A percentile compares a stretch with the other conserved stretches of the same genome.
These are phyloP conservation scores for Silene uniflora DNA, from an alignment of 148 eudicot species.

Conservation along the genomic window DNA sequence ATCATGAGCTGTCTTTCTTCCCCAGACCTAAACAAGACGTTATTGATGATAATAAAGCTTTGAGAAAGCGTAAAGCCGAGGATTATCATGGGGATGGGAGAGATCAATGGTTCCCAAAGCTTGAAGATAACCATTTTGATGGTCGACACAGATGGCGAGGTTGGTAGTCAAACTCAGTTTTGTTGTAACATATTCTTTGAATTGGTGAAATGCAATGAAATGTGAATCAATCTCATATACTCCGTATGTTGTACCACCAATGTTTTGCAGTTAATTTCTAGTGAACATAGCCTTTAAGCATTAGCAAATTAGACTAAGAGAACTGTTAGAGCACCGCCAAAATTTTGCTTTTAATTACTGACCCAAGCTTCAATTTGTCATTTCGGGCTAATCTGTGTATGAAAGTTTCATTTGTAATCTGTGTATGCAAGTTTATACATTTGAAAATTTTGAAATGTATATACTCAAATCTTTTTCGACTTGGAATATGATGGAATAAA, in stretches of 20 bases:
- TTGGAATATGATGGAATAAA: too few species aligned
- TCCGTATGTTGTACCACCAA: not conserved
- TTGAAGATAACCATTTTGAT: conserved; percentile 35
- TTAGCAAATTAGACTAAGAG: too few species aligned
- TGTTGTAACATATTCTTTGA: conserved; percentile 40
- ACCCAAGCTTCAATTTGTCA: too few species aligned
- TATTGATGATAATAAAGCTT: conserved; percentile 23
- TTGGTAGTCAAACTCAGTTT: conserved; percentile 38
- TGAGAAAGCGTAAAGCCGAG: too few species aligned
- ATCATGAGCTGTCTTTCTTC: conserved; percentile 51
- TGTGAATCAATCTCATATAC: conserved; percentile 9
- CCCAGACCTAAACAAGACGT: conserved; percentile 36
- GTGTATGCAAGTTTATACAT: too few species aligned
- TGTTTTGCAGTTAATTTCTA: too few species aligned
- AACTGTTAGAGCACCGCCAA: not conserved
- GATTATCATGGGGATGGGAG: conserved; percentile 37
- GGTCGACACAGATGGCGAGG: conserved; percentile 56
- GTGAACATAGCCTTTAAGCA: too few species aligned
- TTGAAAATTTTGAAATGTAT: too few species aligned
- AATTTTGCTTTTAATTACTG: not conserved
- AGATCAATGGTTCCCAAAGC: conserved; percentile 36
- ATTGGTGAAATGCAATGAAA: conserved; percentile 26
- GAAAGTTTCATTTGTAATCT: too few species aligned
- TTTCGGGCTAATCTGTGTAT: too few species aligned
- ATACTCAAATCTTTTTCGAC: too few species aligned